Conservation (phyloP, 495 filamentous ascomycete genomes). For the Thermothielavioides terrestris region DNA sequence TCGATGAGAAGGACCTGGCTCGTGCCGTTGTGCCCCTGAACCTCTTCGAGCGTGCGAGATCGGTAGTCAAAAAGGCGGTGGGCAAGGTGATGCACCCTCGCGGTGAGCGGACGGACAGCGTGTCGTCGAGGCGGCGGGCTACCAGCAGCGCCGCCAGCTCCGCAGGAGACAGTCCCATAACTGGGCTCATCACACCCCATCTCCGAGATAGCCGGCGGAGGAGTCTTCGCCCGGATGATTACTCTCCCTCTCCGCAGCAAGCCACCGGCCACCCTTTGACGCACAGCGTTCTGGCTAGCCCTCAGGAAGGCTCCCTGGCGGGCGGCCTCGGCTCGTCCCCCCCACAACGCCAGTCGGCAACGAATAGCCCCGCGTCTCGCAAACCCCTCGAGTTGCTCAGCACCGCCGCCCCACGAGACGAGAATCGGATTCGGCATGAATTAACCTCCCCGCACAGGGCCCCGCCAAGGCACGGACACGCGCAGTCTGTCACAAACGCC, state of each 20-base stretch:
- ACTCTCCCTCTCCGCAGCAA: conserved; percentile 35
- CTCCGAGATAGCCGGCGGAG: conserved; percentile 48
- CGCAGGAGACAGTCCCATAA: conserved; percentile 33
- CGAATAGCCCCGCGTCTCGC: conserved; percentile 27
- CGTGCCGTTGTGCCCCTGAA: conserved; percentile 83
- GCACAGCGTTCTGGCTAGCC: conserved; percentile 70
- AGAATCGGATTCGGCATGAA: conserved; percentile 28
- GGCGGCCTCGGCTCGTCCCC: conserved; percentile 20
- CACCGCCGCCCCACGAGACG: conserved; percentile 39
- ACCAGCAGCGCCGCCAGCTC: conserved; percentile 54
- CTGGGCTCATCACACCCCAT: conserved; percentile 28
- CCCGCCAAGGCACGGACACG: conserved; percentile 29
- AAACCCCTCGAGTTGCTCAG: conserved; percentile 31
- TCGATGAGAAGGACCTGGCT: conserved; percentile 82
- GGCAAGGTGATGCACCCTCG: conserved; percentile 52
- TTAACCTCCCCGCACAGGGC: conserved; percentile 12
- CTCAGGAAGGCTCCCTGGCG: conserved; percentile 42
- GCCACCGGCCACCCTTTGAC: conserved; percentile 70
- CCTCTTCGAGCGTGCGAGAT: conserved; percentile 67
- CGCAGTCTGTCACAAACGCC: conserved; percentile 48
- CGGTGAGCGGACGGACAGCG: conserved; percentile 45
- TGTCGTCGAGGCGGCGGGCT: conserved; percentile 44
- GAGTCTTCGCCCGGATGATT: conserved; percentile 67
- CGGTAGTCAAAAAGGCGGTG: conserved; percentile 58
- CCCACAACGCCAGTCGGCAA: conserved; percentile 36